Evolutionary conservation across 1,139 yeast genomes (phyloP).

Genomic region (Yamadazyma sp.): DNA sequence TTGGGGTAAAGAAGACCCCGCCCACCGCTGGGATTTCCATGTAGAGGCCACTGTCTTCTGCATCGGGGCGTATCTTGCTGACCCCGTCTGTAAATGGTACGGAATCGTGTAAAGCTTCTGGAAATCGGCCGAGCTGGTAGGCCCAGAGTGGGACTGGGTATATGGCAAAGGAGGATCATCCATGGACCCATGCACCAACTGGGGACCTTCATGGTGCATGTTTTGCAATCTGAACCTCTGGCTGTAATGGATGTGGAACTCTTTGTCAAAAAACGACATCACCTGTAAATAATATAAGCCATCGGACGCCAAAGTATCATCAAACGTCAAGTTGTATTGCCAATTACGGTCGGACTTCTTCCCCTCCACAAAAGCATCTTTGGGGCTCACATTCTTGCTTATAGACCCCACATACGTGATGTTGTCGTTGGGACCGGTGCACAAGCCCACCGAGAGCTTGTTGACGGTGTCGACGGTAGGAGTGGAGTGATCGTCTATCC

Average conservation of each 20-base stretch:
- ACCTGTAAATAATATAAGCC: slow-evolving; percentile 17
- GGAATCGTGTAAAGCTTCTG: slow-evolving; percentile 36
- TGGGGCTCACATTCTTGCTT: not conserved
- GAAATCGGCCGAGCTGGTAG: slow-evolving; percentile 15
- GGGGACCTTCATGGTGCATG: slow-evolving; percentile 16
- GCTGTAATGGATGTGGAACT: slow-evolving; percentile 15
- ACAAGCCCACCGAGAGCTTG: slow-evolving; percentile 9
- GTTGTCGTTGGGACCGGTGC: slow-evolving; percentile 15
- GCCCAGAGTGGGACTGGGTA: slow-evolving; percentile 21
- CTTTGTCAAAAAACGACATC: slow-evolving; percentile 6
- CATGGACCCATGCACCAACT: slow-evolving; percentile 10
- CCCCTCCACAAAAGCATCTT: slow-evolving; percentile 5
- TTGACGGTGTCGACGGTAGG: slow-evolving; percentile 8
- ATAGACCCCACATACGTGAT: slow-evolving; percentile 7
- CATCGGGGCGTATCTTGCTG: slow-evolving; percentile 83
- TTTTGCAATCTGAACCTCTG: slow-evolving; percentile 24
- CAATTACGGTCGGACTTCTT: slow-evolving; percentile 4
- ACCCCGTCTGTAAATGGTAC: slow-evolving; percentile 75
- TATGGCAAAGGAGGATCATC: slow-evolving; percentile 41
- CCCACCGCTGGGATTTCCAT: slow-evolving; percentile 67
- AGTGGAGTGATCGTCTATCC: slow-evolving; percentile 10
- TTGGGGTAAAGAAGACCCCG: slow-evolving; percentile 26
- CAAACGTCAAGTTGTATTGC: slow-evolving; percentile 6
- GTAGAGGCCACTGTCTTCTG: slow-evolving; percentile 71
- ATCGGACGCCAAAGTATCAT: slow-evolving; percentile 7